A percentile compares a stretch with the other conserved stretches of the same genome.
Evolutionary conservation across 2,329 filamentous ascomycete genomes (phyloP).

Genomic region (Ceratocystiopsis minuta): DNA sequence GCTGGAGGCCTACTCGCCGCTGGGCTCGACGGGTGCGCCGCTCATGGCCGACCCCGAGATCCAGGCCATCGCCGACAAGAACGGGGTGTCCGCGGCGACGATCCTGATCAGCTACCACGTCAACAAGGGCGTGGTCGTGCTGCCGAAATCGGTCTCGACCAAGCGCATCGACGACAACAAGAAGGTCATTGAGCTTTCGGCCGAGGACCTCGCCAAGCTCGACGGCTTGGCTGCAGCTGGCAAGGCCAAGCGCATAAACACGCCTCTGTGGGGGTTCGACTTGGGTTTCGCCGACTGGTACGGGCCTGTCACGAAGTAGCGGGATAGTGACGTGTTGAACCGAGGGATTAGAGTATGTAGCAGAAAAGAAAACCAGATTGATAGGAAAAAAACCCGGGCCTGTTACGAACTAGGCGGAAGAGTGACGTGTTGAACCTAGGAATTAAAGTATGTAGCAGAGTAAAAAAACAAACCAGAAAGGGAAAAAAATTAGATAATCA

Average conservation of each 20-base stretch:
- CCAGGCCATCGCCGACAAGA: slow-evolving; percentile 38
- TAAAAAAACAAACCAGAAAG: too few relatives aligned
- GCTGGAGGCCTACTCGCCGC: slow-evolving; percentile 29
- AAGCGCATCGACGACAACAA: slow-evolving; percentile 49
- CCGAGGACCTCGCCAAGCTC: background rate
- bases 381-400: too few relatives aligned
- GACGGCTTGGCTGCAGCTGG: slow-evolving; percentile 2
- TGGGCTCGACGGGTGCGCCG: slow-evolving; percentile 3
- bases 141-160: slow-evolving; percentile 53
- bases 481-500: too few relatives aligned
- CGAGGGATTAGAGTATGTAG: background rate
- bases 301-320: slow-evolving; percentile 1
- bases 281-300: slow-evolving; percentile 5
- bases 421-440: too few relatives aligned
- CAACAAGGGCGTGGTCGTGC: slow-evolving; percentile 45
- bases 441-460: too few relatives aligned
- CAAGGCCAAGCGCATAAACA: slow-evolving; percentile 3
- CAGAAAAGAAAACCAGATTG: background rate
- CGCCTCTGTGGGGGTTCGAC: slow-evolving; percentile 3
- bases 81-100: slow-evolving; percentile 39
- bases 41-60: slow-evolving; percentile 43
- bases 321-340: too few relatives aligned
- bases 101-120: slow-evolving; percentile 48
- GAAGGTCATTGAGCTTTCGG: slow-evolving; percentile 10
- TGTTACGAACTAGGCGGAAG: too few relatives aligned